These are phyloP conservation scores for Penicillium flavigenum DNA, from an alignment of 495 filamentous ascomycete species.

Conservation along the genomic window DNA sequence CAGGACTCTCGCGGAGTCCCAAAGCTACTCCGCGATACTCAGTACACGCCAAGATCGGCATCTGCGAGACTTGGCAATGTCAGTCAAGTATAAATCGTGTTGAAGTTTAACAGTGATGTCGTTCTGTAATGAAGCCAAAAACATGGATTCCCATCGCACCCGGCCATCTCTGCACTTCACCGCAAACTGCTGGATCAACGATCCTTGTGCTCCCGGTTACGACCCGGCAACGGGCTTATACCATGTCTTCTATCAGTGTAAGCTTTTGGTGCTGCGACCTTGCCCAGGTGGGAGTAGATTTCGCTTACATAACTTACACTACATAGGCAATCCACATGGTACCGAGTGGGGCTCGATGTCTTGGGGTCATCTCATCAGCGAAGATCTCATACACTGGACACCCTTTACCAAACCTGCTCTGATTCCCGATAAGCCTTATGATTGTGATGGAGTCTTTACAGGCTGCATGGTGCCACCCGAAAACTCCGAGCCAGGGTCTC, in stretches of 20 bases:
- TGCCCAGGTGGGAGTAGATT: no score
- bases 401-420: slow-evolving; percentile 9
- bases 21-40: no score
- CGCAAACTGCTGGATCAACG: slow-evolving; percentile 13
- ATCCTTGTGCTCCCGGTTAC: slow-evolving; percentile 23
- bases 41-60: no score
- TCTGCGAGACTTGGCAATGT: no score
- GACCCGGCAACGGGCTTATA: slow-evolving; percentile 13
- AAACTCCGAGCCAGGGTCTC: slow-evolving; percentile 5
- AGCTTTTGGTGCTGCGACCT: not conserved
- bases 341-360: slow-evolving; percentile 21
- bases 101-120: no score
- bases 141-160: no score
- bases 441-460: slow-evolving; percentile 20
- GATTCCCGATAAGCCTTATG: slow-evolving; percentile 11
- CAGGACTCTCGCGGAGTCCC: no score
- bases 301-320: no score
- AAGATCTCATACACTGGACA: slow-evolving; percentile 17
- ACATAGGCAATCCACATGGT: slow-evolving; percentile 10
- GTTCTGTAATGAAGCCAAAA: no score
- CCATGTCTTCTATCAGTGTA: slow-evolving; percentile 23
- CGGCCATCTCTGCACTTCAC: no score
- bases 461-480: slow-evolving; percentile 12
- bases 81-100: no score
- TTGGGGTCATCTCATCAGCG: slow-evolving; percentile 18